phyloP scores from a whole-genome alignment of 176 grass and related monocot species.

The barley (Hordeum vulgare) region MorexV3_pseudomolecules_assembly NC_058520.1:546879286-546879785 shows the following conservation, averaged over 20 bases:
- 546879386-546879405: conserved; percentile 30
- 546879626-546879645: conserved; percentile 40
- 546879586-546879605: conserved; percentile 98
- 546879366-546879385: conserved; percentile 24
- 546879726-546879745: conserved; percentile 11
- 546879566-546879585: conserved; percentile 76
- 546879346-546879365: conserved; percentile 11
- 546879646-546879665: conserved; percentile 25
- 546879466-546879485: conserved; percentile 51
- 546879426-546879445: conserved; percentile 34
- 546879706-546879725: neutral
- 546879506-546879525: conserved; percentile 91
- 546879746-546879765: neutral
- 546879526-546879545: conserved; percentile 73
- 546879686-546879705: conserved; percentile 8
- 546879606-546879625: conserved; percentile 58
- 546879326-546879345: conserved; percentile 9
- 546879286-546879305: conserved; percentile 70
- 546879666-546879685: conserved; percentile 19
- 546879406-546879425: conserved; percentile 43
- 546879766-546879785: neutral
- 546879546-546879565: conserved; percentile 58
- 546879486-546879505: conserved; percentile 27
- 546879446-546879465: conserved; percentile 79
- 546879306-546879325: conserved; percentile 67